These are phyloP conservation scores for Wickerhamiella qilinensis DNA, from an alignment of 805 yeast genomes.

Conservation along the genomic window DNA sequence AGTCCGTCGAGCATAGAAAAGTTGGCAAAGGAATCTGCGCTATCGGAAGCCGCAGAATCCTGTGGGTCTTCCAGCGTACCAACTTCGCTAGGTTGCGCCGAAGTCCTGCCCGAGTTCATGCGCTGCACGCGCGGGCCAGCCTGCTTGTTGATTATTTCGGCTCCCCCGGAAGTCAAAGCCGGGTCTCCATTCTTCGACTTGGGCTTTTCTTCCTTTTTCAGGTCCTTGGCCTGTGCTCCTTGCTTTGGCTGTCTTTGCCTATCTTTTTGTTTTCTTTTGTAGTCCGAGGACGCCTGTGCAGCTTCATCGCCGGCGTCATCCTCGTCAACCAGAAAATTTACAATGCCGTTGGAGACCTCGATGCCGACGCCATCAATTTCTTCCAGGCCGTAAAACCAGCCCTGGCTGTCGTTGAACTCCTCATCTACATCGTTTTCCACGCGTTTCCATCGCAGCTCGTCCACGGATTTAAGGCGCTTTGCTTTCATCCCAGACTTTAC, in stretches of 20 bases:
- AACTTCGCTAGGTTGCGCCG: too few species aligned
- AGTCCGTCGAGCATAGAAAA: slow-evolving; percentile 4
- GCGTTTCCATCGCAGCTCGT: slow-evolving; percentile 45
- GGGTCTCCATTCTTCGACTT: not conserved
- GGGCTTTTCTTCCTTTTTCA: slow-evolving; percentile 6
- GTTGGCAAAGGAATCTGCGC: slow-evolving; percentile 10
- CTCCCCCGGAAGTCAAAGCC: too few species aligned
- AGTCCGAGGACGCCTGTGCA: too few species aligned
- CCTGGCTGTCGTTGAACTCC: slow-evolving; percentile 73
- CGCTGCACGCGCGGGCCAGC: not conserved
- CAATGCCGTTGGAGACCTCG: slow-evolving; percentile 50
- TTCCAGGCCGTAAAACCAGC: slow-evolving; percentile 84
- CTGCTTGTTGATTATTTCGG: too few species aligned
- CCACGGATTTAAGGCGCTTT: slow-evolving; percentile 5
- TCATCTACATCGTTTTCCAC: slow-evolving; percentile 26
- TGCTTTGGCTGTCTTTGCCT: too few species aligned
- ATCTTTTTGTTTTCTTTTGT: too few species aligned
- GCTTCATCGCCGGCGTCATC: slow-evolving; percentile 7
- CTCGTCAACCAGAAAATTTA: slow-evolving; percentile 28
- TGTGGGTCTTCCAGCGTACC: not conserved
- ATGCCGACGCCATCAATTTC: slow-evolving; percentile 90
- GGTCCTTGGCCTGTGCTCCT: not conserved
- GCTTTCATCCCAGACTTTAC: not conserved
- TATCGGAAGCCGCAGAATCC: slow-evolving; percentile 4
- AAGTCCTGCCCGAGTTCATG: too few species aligned